Conservation (phyloP, 352 stramenopile species). For the Achlya hypogyna region DNA sequence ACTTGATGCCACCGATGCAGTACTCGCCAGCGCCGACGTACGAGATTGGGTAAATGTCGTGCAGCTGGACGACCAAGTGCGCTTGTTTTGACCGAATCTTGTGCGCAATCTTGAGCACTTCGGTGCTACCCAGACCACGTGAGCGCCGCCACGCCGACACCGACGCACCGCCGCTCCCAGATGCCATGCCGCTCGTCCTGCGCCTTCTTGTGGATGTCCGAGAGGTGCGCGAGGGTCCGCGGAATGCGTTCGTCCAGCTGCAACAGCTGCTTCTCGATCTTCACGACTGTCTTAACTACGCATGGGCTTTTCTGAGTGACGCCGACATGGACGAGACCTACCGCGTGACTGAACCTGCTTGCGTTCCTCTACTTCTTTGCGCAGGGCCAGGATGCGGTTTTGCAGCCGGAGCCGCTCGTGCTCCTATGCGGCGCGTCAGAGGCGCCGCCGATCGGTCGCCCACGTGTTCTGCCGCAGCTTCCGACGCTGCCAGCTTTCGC, state of each 20-base stretch:
- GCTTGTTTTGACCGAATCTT: conserved; percentile 76
- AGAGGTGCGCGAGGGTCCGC: conserved; percentile 17
- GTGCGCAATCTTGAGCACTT: conserved; percentile 66
- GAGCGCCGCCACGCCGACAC: not conserved
- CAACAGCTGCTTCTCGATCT: conserved; percentile 20
- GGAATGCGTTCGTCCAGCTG: conserved; percentile 3
- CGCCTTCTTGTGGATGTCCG: conserved; percentile 6
- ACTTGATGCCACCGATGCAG: conserved; percentile 67
- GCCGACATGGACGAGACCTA: not conserved
- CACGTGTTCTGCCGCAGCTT: not conserved
- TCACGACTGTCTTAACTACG: conserved; percentile 17
- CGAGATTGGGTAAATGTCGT: conserved; percentile 74
- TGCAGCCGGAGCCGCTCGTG: conserved; percentile 5
- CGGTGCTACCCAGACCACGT: conserved; percentile 24
- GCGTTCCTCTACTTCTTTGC: conserved; percentile 15
- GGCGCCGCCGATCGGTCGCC: not conserved
- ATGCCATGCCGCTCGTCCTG: conserved; percentile 27
- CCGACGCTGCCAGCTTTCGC: not conserved
- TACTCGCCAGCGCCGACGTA: conserved; percentile 74
- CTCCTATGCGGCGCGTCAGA: not conserved
- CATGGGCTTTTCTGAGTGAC: not conserved
- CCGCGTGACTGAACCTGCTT: conserved; percentile 6
- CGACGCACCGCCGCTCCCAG: conserved; percentile 37
- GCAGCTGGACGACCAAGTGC: conserved; percentile 65
- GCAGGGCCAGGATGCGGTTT: conserved; percentile 4